Evolutionary conservation across 768 basidiomycete genomes (phyloP), one percentile per base, ranked within the genome.

Genomic region (Cyathus striatus): DNA sequence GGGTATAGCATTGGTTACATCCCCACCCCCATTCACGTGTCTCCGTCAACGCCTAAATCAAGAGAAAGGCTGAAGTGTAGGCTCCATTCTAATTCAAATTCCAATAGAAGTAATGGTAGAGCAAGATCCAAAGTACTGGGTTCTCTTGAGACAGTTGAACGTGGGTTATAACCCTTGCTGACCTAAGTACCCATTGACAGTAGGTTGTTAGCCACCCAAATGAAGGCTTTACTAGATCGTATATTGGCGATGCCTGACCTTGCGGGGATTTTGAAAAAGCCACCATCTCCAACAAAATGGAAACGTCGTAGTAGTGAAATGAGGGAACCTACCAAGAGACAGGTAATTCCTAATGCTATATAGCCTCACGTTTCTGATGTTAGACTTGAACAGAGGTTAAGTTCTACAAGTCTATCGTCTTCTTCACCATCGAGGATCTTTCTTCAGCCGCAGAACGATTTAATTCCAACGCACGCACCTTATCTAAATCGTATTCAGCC

Each of bases 241-340:
- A 68, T 76, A 16, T 55, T 75, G 18, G 60, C 63, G 4, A 55
- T 72, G 49, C 65, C 66, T 6, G 71, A 75, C 50, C 62, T 75
- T 26, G 75, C 72, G 27, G 64, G 69, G 10, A 57, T 76, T 20
- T n/a, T n/a, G n/a, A n/a, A n/a, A n/a, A n/a, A n/a, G n/a, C n/a
- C n/a, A n/a, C n/a, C n/a, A n/a, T n/a, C n/a, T n/a, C n/a, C n/a
- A n/a, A n/a, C n/a, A n/a, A n/a, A n/a, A n/a, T n/a, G n/a, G n/a
- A n/a, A n/a, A n/a, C n/a, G n/a, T n/a, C n/a, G n/a, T n/a, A n/a
- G n/a, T n/a, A n/a, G n/a, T n/a, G n/a, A n/a, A n/a, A n/a, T n/a
- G n/a, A n/a, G n/a, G n/a, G n/a, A n/a, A n/a, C n/a, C n/a, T n/a
- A n/a, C n/a, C n/a, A n/a, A n/a, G n/a, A n/a, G n/a, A n/a, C n/a